Evolutionary conservation across 176 grass and related monocot genomes (phyloP).

Genomic region (Saccharum officinarum): DNA sequence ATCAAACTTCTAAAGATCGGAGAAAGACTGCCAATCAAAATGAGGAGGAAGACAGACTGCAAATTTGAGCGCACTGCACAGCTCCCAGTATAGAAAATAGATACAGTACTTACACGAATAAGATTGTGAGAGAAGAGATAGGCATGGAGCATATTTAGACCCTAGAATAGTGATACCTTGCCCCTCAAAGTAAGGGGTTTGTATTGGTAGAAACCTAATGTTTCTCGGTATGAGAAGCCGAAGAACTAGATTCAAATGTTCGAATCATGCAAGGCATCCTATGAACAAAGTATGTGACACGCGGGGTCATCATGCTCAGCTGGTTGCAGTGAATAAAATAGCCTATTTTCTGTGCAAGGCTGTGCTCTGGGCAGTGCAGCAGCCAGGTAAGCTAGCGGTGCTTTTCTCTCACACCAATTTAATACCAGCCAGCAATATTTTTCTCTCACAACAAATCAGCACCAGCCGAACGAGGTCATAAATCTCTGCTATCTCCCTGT

Average conservation of each 20-base stretch:
- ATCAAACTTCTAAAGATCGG: slow-evolving; percentile 12
- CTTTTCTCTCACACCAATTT: too few species aligned
- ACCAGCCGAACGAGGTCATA: too few species aligned
- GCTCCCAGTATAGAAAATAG: neutral
- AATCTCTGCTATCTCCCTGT: neutral
- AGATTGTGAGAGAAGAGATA: neutral
- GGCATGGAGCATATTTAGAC: neutral
- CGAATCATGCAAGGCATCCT: neutral
- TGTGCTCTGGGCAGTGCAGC: neutral
- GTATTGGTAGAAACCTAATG: slow-evolving; percentile 11
- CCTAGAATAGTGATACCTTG: slow-evolving; percentile 5
- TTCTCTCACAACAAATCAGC: too few species aligned
- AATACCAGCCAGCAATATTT: too few species aligned
- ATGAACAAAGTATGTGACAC: neutral
- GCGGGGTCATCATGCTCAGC: neutral
- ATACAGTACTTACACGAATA: neutral
- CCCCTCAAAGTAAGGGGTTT: slow-evolving; percentile 19
- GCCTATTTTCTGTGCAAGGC: neutral
- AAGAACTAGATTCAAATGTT: neutral
- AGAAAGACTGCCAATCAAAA: neutral
- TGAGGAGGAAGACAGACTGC: neutral
- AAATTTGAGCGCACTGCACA: neutral
- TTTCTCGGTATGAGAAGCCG: neutral
- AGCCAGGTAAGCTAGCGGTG: too few species aligned
- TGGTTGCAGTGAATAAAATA: neutral